A percentile compares a stretch with the other conserved stretches of the same genome.
phyloP scores from a whole-genome alignment of 139 green algal species.

The Tetratostichococcus sp. region DNA sequence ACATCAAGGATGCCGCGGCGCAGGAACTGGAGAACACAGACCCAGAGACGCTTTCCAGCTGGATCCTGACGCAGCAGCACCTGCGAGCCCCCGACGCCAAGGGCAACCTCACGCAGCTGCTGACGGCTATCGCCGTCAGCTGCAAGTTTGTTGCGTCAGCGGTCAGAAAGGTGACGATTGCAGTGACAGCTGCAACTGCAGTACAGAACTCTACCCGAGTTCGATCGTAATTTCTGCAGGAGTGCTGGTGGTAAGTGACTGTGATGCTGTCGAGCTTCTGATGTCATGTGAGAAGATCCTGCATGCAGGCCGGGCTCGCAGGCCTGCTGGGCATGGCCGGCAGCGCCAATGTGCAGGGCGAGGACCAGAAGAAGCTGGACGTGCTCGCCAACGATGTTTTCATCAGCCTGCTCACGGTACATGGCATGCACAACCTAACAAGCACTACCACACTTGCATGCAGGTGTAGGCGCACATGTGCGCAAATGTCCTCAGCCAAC shows the following conservation, averaged over 20 bases:
- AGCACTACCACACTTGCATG: no score
- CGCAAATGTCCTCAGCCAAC: no score
- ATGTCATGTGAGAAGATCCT: no score
- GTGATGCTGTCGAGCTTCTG: no score
- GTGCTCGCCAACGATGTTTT: constrained; percentile 67
- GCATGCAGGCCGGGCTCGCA: constrained; percentile 42
- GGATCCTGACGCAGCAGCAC: constrained; percentile 41
- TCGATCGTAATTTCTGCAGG: no score
- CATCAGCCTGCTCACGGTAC: constrained; percentile 29
- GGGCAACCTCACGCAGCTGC: constrained; percentile 47
- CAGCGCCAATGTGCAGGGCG: constrained; percentile 50
- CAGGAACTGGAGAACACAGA: constrained; percentile 19
- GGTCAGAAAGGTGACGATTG: constrained; percentile 33
- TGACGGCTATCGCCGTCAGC: constrained; percentile 54
- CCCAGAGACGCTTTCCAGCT: constrained; percentile 33
- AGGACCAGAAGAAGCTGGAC: constrained; percentile 74
- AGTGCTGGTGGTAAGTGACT: no score
- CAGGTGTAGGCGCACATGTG: no score
- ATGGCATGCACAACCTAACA: neutral
- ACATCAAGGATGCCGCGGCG: neutral
- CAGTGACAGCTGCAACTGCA: no score
- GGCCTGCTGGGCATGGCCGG: constrained; percentile 54
- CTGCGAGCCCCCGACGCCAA: constrained; percentile 22
- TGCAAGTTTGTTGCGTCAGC: constrained; percentile 62
- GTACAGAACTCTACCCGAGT: no score